These are phyloP conservation scores for Aspergillus hiratsukae DNA, from an alignment of 2,329 filamentous ascomycete species.

Conservation along the genomic window DNA sequence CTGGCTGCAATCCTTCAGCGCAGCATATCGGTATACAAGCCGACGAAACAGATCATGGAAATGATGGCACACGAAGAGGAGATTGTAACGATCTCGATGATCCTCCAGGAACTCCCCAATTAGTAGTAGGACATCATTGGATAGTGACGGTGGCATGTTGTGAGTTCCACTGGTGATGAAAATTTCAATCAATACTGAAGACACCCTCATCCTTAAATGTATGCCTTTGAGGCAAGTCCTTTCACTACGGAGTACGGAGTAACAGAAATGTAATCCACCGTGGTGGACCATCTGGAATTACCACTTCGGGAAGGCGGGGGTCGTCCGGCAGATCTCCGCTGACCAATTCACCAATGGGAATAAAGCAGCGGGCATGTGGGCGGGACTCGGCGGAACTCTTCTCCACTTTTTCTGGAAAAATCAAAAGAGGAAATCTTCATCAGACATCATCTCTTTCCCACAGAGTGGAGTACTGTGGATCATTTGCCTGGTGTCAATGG, in stretches of 20 bases:
- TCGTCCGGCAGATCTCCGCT: not conserved
- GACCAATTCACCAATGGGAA: not conserved
- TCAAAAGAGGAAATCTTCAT: not conserved
- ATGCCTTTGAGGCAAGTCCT: not conserved
- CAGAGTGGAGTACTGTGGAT: not conserved
- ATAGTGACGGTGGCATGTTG: slow-evolving; percentile 19
- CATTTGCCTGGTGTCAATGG: not conserved
- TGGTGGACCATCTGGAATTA: not conserved
- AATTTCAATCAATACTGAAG: too few species aligned
- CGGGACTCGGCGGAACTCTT: not conserved
- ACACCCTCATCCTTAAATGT: not conserved
- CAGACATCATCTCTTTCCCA: not conserved
- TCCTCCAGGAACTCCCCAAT: slow-evolving; percentile 24
- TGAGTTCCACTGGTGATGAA: too few species aligned
- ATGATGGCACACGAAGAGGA: slow-evolving; percentile 21
- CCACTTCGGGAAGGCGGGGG: not conserved
- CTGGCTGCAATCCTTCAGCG: slow-evolving; percentile 15
- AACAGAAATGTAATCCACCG: not conserved
- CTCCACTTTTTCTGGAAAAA: not conserved
- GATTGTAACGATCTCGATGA: slow-evolving; percentile 22
- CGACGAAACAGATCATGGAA: slow-evolving; percentile 26
- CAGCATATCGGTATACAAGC: slow-evolving; percentile 18
- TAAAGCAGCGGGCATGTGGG: not conserved
- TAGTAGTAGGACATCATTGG: slow-evolving; percentile 28
- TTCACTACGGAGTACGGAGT: too few species aligned